Base-by-base conservation (phyloP, 2,329 filamentous ascomycete genomes). In the Xylariaceae sp. region DNA sequence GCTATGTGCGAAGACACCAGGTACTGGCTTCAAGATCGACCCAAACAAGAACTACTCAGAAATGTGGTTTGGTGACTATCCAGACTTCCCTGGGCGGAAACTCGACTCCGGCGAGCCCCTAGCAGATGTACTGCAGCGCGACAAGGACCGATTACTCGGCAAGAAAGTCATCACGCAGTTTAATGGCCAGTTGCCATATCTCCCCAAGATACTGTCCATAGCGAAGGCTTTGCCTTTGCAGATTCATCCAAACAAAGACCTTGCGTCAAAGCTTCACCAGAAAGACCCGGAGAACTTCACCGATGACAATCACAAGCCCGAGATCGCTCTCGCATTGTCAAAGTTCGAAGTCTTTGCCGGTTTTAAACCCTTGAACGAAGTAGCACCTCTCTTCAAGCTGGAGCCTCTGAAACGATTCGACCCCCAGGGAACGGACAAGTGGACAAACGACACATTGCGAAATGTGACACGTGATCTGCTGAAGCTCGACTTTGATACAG, bases 1-100 rank as follows among this genome's bases (percentile, higher is more conserved):
- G 37, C 75, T 91, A 8, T 90, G 87, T 66, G 79, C 82, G 9
- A 83, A 87, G 63, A 89, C 87, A 0, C 85, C 86, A 0, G 84
- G 85, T 11, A 82, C 79, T 5, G 78, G 79, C 31, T 89, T 89
- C 74, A 78, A 82, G 58, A 81, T 92, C 45, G 80, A 91, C 19
- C 82, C 90, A 52, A 77, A 80, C 55, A 80, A 85, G 64, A 73
- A 78, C 6, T 92, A 92, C 68, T 79, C 79, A 0, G 79, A 82
- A 81, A 85, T 88, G 81, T 92, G 89, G 89, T 89, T 92, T 78
- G 89, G 88, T 3, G 91, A 89, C 40, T 91, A 92, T 68, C 88
- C 88, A 0, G 84, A 85, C 34, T 82, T 88, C 23, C 88, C 88
- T 0, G 89, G 87, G 1, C 83, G 84, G 51, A 77, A 89, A 1